Base-by-base conservation (phyloP, 176 grass and related monocot species). In the Leersia perrieri region DNA sequence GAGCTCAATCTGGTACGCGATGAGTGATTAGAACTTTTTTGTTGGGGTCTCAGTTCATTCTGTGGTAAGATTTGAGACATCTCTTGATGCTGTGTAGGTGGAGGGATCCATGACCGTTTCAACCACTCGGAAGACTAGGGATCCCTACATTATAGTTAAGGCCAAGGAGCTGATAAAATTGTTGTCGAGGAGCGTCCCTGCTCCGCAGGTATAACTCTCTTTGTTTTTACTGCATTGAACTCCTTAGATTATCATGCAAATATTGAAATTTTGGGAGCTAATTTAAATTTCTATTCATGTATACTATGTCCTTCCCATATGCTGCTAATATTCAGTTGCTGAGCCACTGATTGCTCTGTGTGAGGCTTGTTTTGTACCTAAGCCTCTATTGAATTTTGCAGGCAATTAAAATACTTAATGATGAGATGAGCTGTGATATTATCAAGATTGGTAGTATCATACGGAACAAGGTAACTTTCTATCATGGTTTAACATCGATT, bases 41-140 rank as follows among this genome's bases (percentile, higher is more conserved):
- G 33, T 23, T 16, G 20, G 10, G 41, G 40, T 28, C 42, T 68
- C 16, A 16, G 49, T 51, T 38, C 20, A 11, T 32, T 77, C 12
- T 68, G 22, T 60, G 58, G 27, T 55, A 44, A 60, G 16, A 5
- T 63, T 13, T 66, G 20, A 32, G 7, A 38, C 36, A 22, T 74
- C 36, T 68, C 2, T n/a, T 63, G 31, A 30, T 82, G 42, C 73
- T 79, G 30, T 73, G 13, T 79, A 98, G 92, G 90, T 98, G 62
- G 96, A 98, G 72, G 96, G 96, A 79, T 95, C 92, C 8, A 98
- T 98, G 96, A 93, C 92, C 27, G 96, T 98, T 76, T 91, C 90
- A 15, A 98, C 96, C 13, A 95, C 90, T 53, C 72, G 90, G 79
- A 94, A 98, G 76, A 98, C 96, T 51, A 95, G 80, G 79, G 96